Evolutionary conservation across 2,329 filamentous ascomycete genomes (phyloP).

Genomic region (Penicillium sclerotiorum): DNA sequence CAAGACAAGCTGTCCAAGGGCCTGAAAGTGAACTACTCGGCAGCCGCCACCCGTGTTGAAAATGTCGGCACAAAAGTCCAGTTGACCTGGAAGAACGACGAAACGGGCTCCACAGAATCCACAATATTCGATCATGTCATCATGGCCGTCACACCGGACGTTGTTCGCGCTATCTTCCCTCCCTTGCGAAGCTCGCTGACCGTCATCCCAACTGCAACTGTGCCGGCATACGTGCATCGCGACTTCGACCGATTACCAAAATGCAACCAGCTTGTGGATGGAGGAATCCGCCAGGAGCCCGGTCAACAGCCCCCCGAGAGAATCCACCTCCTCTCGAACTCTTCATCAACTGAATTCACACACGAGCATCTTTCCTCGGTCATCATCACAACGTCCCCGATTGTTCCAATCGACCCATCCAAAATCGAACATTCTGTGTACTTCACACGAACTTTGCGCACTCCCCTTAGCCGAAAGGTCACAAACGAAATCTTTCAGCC

Average conservation of each 20-base stretch:
- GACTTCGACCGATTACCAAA: constrained; percentile 16
- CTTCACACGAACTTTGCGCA: constrained; percentile 59
- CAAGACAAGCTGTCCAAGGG: constrained; percentile 50
- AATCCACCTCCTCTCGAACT: constrained; percentile 34
- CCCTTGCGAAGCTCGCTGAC: constrained; percentile 44
- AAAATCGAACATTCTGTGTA: constrained; percentile 49
- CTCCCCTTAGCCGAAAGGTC: constrained; percentile 49
- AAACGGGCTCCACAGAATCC: constrained; percentile 17
- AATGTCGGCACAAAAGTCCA: constrained; percentile 17
- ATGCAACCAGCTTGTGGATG: neutral
- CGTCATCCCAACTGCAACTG: constrained; percentile 52
- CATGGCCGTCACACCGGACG: constrained; percentile 58
- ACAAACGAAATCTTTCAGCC: constrained; percentile 51
- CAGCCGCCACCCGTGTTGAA: constrained; percentile 27
- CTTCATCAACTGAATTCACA: constrained; percentile 52
- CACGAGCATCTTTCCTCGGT: constrained; percentile 56
- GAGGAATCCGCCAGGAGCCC: neutral
- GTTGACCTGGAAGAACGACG: constrained; percentile 21
- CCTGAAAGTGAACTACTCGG: constrained; percentile 47
- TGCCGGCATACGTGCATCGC: constrained; percentile 53
- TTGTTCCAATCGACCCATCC: constrained; percentile 42
- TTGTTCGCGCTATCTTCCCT: constrained; percentile 53
- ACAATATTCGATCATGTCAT: constrained; percentile 56
- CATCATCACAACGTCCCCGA: constrained; percentile 57
- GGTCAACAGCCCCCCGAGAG: constrained; percentile 30